Conservation (phyloP, 2,329 filamentous ascomycete species). For the Trichoderma sp. region DNA sequence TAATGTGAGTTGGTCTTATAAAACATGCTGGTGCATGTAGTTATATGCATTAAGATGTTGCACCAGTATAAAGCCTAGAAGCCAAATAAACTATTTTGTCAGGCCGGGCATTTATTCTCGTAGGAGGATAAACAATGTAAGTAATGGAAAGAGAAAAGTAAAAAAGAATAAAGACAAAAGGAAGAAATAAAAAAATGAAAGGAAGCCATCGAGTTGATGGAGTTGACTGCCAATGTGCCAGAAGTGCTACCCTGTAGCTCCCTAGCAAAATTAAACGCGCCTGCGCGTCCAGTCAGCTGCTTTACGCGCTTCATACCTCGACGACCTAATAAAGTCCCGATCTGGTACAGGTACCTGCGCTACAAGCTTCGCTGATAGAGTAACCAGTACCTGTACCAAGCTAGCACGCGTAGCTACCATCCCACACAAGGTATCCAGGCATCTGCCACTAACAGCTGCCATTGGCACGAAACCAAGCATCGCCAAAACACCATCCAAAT, state of each 20-base stretch:
- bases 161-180: neutral
- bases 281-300: neutral
- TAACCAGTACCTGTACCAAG: neutral
- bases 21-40: neutral
- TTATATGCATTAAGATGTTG: neutral
- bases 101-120: too few relatives aligned
- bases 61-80: neutral
- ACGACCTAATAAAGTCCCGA: neutral
- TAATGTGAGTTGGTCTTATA: neutral
- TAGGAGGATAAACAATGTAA: too few relatives aligned
- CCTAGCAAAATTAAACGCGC: neutral
- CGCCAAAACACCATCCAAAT: neutral
- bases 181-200: neutral
- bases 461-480: neutral
- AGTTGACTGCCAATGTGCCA: too few relatives aligned
- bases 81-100: neutral
- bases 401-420: neutral
- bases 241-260: neutral
- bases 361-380: neutral
- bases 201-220: too few relatives aligned
- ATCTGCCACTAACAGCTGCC: neutral
- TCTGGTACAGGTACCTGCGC: neutral
- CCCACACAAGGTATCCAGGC: neutral
- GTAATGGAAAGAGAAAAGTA: neutral
- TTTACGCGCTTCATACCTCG: neutral